Conservation (phyloP, 805 yeast species). For the Lipomyces spencermartinsiae region DNA sequence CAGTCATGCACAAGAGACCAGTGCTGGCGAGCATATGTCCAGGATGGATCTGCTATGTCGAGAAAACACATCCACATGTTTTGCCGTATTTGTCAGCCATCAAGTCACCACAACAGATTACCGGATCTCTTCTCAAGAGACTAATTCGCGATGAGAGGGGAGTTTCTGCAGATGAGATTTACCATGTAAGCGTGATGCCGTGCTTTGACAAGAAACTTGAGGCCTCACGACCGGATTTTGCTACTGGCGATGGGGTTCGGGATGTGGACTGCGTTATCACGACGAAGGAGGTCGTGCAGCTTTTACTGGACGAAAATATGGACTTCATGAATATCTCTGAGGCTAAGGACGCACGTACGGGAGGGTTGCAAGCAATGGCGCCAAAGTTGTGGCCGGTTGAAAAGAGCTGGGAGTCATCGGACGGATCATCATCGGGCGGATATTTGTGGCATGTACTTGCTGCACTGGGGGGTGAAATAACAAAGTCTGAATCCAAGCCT, state of each 20-base stretch:
- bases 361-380: conserved; percentile 45
- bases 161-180: conserved; percentile 52
- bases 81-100: conserved; percentile 72
- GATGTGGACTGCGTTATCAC: conserved; percentile 97
- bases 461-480: conserved; percentile 41
- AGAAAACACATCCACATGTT: conserved; percentile 90
- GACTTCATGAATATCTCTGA: conserved; percentile 40
- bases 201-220: conserved; percentile 96
- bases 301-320: conserved; percentile 60
- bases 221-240: conserved; percentile 81
- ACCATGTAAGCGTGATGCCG: conserved; percentile 92
- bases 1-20: conserved; percentile 50
- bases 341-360: conserved; percentile 4
- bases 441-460: conserved; percentile 74
- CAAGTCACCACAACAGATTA: conserved; percentile 92
- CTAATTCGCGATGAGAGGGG: conserved; percentile 49
- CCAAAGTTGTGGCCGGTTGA: conserved; percentile 70
- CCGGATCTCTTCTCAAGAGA: conserved; percentile 76
- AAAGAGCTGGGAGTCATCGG: conserved; percentile 73
- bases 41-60: conserved; percentile 95
- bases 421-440: conserved; percentile 89
- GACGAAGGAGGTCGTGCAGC: conserved; percentile 80
- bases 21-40: conserved; percentile 82
- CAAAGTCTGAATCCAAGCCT: conserved; percentile 40
- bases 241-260: conserved; percentile 45